These are phyloP conservation scores for Dimocarpus longan DNA, from an alignment of 345 rosid genomes.

Conservation along the genomic window DNA sequence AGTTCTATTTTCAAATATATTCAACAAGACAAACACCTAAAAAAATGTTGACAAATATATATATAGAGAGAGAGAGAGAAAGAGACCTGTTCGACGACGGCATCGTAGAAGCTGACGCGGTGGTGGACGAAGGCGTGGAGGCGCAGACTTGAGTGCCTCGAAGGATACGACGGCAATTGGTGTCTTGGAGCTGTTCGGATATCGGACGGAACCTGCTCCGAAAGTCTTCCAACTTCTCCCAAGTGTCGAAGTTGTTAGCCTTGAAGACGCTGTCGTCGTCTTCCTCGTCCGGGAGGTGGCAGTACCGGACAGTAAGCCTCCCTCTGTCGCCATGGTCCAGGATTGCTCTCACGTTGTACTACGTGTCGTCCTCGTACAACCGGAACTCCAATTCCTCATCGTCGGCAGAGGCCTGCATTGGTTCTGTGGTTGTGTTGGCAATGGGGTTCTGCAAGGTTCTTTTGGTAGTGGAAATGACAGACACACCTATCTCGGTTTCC, in stretches of 20 bases:
- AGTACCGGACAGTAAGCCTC: constrained; percentile 32
- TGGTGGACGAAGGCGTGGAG: constrained; percentile 26
- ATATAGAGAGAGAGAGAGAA: no score
- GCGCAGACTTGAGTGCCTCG: constrained; percentile 40
- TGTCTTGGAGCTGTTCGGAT: constrained; percentile 54
- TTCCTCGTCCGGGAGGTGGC: constrained; percentile 11
- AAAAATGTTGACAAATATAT: no score
- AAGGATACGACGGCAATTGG: constrained; percentile 28
- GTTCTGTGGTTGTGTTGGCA: no score
- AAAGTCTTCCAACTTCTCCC: constrained; percentile 30
- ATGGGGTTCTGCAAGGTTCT: no score
- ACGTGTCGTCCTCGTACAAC: constrained; percentile 35
- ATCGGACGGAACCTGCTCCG: constrained; percentile 35
- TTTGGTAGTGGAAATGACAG: no score
- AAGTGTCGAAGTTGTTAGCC: constrained; percentile 14
- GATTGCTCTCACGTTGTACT: constrained; percentile 37
- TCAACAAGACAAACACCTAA: no score
- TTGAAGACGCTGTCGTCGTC: constrained; percentile 12
- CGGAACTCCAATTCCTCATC: constrained; percentile 37
- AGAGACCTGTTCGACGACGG: constrained; percentile 38
- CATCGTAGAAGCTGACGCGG: constrained; percentile 49
- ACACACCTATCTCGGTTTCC: no score
- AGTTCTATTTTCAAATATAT: no score
- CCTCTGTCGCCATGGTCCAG: no score
- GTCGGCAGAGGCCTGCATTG: no score